Percentiles rank a stretch among this genome's conserved stretches.
Evolutionary conservation across 202 grass and related monocot species (phyloP).

Genomic region (Digitaria exilis): DNA sequence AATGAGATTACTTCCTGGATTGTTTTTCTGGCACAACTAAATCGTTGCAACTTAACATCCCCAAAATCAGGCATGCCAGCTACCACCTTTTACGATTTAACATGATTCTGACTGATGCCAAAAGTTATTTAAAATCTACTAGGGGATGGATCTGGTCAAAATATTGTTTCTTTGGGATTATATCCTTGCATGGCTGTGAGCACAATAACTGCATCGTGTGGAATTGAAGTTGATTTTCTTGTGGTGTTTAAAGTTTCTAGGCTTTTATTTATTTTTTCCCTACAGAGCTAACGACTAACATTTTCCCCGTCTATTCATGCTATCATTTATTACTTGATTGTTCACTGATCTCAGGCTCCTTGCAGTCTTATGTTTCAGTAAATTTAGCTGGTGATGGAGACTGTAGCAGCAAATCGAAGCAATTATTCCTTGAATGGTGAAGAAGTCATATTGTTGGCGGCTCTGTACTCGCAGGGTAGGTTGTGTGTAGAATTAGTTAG

Average conservation of each 20-base stretch:
- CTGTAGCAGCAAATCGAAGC: too few species aligned
- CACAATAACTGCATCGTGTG: background rate
- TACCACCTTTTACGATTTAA: slow-evolving; percentile 39
- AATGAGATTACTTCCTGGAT: background rate
- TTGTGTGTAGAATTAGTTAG: too few species aligned
- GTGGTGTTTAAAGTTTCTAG: background rate
- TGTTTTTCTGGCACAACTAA: background rate
- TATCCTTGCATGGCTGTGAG: background rate
- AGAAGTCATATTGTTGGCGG: too few species aligned
- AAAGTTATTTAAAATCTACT: slow-evolving; percentile 7
- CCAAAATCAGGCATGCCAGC: background rate
- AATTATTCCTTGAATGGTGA: too few species aligned
- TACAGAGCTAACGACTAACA: too few species aligned
- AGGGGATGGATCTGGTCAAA: background rate
- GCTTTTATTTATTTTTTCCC: too few species aligned
- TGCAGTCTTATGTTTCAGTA: too few species aligned
- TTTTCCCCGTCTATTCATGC: too few species aligned
- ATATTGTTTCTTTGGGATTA: background rate
- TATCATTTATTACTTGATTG: background rate
- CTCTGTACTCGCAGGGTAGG: too few species aligned
- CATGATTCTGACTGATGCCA: slow-evolving; percentile 6
- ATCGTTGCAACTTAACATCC: background rate
- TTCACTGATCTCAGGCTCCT: too few species aligned
- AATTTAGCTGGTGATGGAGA: too few species aligned
- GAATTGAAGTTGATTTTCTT: background rate